Percentiles rank a stretch among this genome's conserved stretches.
phyloP scores from a whole-genome alignment of 768 basidiomycete genomes.

The Cystobasidium ongulense region DNA sequence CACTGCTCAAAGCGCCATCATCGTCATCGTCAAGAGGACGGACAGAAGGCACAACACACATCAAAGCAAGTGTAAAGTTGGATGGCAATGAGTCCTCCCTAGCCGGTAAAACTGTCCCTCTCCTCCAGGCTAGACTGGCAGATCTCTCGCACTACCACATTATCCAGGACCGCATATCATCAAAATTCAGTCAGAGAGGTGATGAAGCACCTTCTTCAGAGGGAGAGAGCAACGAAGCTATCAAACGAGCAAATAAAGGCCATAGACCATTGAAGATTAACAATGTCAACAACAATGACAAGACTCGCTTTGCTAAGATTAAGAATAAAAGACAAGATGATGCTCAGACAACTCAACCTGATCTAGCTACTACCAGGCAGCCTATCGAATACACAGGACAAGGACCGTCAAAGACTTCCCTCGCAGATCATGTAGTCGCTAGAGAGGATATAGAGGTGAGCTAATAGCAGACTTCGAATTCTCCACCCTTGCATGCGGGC shows the following conservation, averaged over 20 bases:
- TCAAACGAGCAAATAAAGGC: not conserved
- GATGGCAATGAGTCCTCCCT: not conserved
- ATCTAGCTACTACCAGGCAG: not conserved
- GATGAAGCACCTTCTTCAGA: not conserved
- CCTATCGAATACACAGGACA: not conserved
- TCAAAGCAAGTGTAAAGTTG: not conserved
- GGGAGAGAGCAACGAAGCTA: not conserved
- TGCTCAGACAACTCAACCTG: not conserved
- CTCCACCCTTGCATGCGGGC: no score
- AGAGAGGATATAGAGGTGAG: constrained; percentile 19
- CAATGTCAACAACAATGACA: not conserved
- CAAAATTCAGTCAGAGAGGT: not conserved
- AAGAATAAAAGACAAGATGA: constrained; percentile 1
- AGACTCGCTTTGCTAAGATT: not conserved
- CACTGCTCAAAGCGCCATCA: not conserved
- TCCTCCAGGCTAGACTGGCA: not conserved
- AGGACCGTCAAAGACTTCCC: not conserved
- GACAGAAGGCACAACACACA: not conserved
- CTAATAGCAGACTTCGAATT: not conserved
- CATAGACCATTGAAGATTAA: not conserved
- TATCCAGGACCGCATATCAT: not conserved
- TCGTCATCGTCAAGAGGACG: not conserved
- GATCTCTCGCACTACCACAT: not conserved
- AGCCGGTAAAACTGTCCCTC: not conserved
- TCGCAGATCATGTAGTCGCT: not conserved